Evolutionary conservation across 257 asterid species (phyloP).

Genomic region (Solanum raphanifolium): DNA sequence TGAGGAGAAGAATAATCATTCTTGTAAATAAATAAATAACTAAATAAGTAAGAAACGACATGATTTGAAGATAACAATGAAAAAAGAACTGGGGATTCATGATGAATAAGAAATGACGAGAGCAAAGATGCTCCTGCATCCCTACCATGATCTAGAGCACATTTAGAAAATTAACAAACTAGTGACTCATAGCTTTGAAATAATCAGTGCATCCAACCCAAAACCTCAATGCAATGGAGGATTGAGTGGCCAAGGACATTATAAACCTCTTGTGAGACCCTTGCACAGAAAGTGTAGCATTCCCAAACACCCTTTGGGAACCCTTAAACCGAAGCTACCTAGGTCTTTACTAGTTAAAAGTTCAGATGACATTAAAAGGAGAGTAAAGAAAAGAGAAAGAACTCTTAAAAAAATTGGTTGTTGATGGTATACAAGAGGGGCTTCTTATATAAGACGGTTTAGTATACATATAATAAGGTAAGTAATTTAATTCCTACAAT

Average conservation of each 20-base stretch:
- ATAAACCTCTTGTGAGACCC: background rate
- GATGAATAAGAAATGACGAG: background rate
- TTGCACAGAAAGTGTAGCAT: background rate
- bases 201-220: background rate
- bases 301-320: background rate
- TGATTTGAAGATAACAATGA: background rate
- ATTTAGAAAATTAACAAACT: background rate
- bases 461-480: background rate
- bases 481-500: background rate
- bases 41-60: background rate
- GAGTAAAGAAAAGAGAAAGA: background rate
- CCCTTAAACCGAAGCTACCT: background rate
- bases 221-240: background rate
- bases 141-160: background rate
- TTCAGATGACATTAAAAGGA: background rate
- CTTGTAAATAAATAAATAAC: background rate
- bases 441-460: background rate
- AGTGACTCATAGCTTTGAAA: background rate
- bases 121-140: background rate
- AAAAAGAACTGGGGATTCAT: background rate
- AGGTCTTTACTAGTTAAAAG: background rate
- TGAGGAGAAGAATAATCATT: constrained; percentile 19
- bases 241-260: background rate
- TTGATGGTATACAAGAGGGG: background rate
- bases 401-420: background rate